Conservation (phyloP, 345 rosid genomes). For the Litchi chinensis region DNA sequence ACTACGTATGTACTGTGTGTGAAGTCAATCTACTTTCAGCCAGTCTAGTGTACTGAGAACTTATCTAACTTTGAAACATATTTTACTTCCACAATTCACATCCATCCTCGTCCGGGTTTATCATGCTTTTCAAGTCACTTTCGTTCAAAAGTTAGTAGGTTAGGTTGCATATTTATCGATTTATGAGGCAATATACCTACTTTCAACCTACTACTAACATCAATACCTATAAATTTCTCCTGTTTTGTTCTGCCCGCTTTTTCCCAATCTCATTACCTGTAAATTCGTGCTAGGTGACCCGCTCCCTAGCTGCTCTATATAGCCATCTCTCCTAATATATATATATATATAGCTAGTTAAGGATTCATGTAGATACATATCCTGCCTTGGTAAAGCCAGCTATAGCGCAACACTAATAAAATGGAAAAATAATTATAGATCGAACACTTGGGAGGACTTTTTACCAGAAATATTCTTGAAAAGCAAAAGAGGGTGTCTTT, state of each 20-base stretch:
- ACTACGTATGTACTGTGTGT: background rate
- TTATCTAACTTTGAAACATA: background rate
- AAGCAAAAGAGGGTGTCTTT: background rate
- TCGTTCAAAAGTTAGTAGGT: background rate
- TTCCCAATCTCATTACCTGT: background rate
- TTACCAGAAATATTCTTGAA: slow-evolving; percentile 5
- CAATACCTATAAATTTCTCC: background rate
- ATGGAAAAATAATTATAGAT: background rate
- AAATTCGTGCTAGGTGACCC: background rate
- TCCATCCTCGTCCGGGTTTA: background rate
- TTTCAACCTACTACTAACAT: slow-evolving; percentile 13
- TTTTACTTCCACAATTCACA: background rate
- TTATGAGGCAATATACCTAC: background rate
- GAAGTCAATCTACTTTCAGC: background rate
- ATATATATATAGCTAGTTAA: too few relatives aligned
- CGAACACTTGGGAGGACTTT: slow-evolving; percentile 10
- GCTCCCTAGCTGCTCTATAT: too few relatives aligned
- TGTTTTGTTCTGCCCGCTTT: background rate
- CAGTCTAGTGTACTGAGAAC: background rate
- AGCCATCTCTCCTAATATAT: background rate
- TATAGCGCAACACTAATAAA: background rate
- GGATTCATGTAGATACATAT: background rate
- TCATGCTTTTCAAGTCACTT: background rate
- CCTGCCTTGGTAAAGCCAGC: background rate
- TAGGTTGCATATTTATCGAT: background rate